Percentiles rank a stretch among this genome's conserved stretches.
Evolutionary conservation across 2,329 filamentous ascomycete species (phyloP).

Genomic region (Polytolypa hystricis): DNA sequence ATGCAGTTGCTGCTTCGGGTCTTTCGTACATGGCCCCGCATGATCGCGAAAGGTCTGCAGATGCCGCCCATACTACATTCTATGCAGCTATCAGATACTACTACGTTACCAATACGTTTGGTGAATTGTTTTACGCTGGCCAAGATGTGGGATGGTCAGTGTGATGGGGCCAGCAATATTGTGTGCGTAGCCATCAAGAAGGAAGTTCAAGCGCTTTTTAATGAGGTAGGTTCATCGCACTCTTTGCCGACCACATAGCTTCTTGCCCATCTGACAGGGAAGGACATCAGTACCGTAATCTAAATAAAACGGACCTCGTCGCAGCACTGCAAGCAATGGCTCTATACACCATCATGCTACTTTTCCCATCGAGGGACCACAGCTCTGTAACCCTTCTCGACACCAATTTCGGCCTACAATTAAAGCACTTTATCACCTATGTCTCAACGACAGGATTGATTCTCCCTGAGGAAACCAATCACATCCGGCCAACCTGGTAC

Average conservation of each 20-base stretch:
- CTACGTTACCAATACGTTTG: slow-evolving; percentile 21
- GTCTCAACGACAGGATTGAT: slow-evolving; percentile 23
- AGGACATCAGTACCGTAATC: slow-evolving; percentile 19
- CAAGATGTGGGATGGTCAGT: slow-evolving; percentile 29
- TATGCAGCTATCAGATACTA: slow-evolving; percentile 12
- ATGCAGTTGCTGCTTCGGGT: slow-evolving; percentile 26
- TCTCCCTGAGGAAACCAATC: slow-evolving; percentile 24
- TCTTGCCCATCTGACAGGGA: background rate
- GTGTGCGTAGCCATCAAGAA: slow-evolving; percentile 22
- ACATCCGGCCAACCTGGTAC: slow-evolving; percentile 24
- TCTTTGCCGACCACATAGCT: slow-evolving; percentile 2
- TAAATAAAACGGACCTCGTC: slow-evolving; percentile 24
- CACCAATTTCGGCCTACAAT: slow-evolving; percentile 18
- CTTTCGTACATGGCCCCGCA: slow-evolving; percentile 29
- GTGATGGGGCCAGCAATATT: slow-evolving; percentile 18
- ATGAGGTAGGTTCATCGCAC: too few relatives aligned
- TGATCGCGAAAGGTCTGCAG: slow-evolving; percentile 28
- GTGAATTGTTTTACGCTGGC: slow-evolving; percentile 26
- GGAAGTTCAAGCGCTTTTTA: slow-evolving; percentile 23
- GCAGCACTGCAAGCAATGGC: slow-evolving; percentile 27
- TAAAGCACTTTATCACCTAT: slow-evolving; percentile 23
- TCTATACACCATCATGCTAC: slow-evolving; percentile 28
- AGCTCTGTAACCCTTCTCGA: slow-evolving; percentile 13
- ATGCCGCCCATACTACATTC: slow-evolving; percentile 29
- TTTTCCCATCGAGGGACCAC: slow-evolving; percentile 24